phyloP scores from a whole-genome alignment of 805 yeast genomes.

The Lachancea thermotolerans region DNA sequence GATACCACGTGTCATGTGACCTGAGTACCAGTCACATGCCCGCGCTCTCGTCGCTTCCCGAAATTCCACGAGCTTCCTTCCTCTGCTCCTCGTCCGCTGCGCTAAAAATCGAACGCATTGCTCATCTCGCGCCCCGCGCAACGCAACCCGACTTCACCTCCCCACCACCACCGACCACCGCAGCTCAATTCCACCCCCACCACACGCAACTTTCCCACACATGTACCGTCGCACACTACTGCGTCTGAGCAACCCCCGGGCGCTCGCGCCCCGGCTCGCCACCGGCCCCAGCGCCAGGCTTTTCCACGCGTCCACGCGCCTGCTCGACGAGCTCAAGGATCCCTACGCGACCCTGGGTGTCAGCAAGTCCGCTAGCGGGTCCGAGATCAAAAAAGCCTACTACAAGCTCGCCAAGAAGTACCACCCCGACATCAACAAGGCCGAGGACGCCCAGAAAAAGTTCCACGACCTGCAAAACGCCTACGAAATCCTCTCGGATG shows the following conservation, averaged over 20 bases:
- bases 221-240: constrained; percentile 2
- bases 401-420: constrained; percentile 86
- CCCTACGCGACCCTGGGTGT: constrained; percentile 87
- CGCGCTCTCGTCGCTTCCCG: no score
- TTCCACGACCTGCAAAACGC: constrained; percentile 94
- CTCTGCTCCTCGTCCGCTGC: no score
- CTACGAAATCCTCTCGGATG: constrained; percentile 83
- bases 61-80: no score
- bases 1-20: no score
- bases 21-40: no score
- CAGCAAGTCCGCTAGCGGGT: constrained; percentile 55
- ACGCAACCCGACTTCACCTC: no score
- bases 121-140: no score
- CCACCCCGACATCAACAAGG: constrained; percentile 97
- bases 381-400: constrained; percentile 93
- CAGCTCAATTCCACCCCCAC: no score
- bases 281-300: background rate
- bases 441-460: constrained; percentile 74
- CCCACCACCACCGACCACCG: no score
- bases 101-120: no score
- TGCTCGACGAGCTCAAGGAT: constrained; percentile 39
- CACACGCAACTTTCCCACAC: no score
- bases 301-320: constrained; percentile 15
- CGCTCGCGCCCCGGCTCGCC: background rate
- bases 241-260: background rate